phyloP scores from a whole-genome alignment of 1,139 yeast genomes.

The Protomyces macrosporus region DNA sequence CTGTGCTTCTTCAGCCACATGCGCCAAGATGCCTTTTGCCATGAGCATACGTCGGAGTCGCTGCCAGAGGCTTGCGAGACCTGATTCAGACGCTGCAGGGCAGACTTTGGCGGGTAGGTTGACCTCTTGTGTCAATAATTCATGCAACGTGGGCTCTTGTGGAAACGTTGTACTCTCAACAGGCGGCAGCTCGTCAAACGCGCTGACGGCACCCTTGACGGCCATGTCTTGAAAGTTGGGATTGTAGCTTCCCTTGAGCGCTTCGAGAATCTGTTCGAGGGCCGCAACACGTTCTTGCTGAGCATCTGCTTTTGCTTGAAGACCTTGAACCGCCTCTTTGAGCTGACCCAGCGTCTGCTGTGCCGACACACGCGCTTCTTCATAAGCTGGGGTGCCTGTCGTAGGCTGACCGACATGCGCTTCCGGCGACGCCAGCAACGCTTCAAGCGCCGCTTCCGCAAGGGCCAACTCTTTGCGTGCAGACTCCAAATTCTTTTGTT shows the following conservation, averaged over 20 bases:
- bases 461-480: constrained; percentile 1
- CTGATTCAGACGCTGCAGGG: not conserved
- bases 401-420: not conserved
- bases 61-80: not conserved
- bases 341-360: constrained; percentile 17
- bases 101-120: not conserved
- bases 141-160: not conserved
- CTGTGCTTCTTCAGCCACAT: not conserved
- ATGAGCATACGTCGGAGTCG: not conserved
- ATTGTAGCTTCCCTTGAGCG: constrained; percentile 58
- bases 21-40: not conserved
- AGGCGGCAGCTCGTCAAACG: constrained; percentile 44
- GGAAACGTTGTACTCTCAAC: not conserved
- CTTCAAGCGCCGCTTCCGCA: constrained; percentile 9
- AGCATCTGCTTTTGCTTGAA: constrained; percentile 36
- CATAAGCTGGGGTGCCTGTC: not conserved
- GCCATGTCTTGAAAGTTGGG: constrained; percentile 89
- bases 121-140: not conserved
- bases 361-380: constrained; percentile 28
- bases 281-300: constrained; percentile 35
- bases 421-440: not conserved
- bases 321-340: constrained; percentile 31
- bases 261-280: constrained; percentile 41
- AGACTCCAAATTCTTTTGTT: constrained; percentile 18
- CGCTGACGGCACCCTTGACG: constrained; percentile 65